Evolutionary conservation across 2,329 filamentous ascomycete genomes (phyloP), one percentile per base, ranked within the genome.

Genomic region (Tolypocladium album): DNA sequence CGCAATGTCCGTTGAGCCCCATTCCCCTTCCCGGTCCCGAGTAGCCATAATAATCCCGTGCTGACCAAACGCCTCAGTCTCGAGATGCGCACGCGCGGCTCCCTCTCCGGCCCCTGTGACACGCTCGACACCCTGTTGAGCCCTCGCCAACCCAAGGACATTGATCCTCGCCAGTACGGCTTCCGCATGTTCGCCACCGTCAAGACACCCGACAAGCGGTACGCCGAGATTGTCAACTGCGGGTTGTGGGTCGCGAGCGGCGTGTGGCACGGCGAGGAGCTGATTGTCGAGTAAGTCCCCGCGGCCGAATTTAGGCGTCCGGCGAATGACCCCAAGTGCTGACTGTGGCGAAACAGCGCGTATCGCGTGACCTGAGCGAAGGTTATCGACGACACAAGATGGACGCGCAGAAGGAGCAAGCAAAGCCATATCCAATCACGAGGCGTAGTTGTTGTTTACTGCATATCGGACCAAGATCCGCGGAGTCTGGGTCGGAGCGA

Each of bases 191-290:
- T 78, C 60, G 74, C 78, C 61, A 78, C 76, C 22, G 76, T 81
- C 71, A 78, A 80, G 67, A 80, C 79, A 27, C 71, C 76, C 3
- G 79, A 81, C 67, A 75, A 77, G 66, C 73, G 79, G 38, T 81
- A 81, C 64, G 72, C 72, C 56, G 76, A 79, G 59, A 75, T 75
- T 60, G 73, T 81, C 31, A 81, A 81, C 66, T 79, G 75, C 66
- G 78, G 77, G 6, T 70, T 80, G 58, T 80, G 78, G 78, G 73
- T 80, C 55, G 78, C 77, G 8, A 79, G 77, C 66, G 78, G 78
- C 56, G 76, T 78, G 66, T 77, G 76, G 70, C 75, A 73, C 59
- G 74, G 70, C 59, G 71, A 76, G 27, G 75, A 79, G 65, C 69
- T 79, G 60, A 72, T 79, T 53, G 77, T 78, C 59, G 77, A 79